Evolutionary conservation across 306 rosid species (phyloP), one percentile per base, ranked within the genome.

Genomic region (Cucumis cinereus): DNA sequence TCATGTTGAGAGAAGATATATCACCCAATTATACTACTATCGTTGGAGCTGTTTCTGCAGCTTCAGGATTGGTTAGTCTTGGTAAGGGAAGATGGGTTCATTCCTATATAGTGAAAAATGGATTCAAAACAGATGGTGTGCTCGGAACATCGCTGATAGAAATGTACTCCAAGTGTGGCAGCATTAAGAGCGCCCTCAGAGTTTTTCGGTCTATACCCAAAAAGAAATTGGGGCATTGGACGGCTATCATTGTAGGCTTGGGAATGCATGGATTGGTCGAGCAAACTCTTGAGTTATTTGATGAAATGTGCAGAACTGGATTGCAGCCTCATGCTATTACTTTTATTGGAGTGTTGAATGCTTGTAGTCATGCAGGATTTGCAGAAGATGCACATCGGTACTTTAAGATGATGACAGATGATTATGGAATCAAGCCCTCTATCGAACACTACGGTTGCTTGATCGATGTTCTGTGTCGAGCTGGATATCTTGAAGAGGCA

Each of bases 221-320:
- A 56, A 87, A 84, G 86, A 87, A 87, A 52, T 24, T 90, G 70
- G 89, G 87, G 77, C 92, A 90, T 56, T 90, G 90, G 89, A 85
- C 86, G 7, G 83, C 85, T 36, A 81, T 83, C 73, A 85, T 86
- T 68, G 87, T 84, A 50, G 92, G 90, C 35, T 75, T 86, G 49
- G 89, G 92, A 83, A 83, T 85, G 85, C 89, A 90, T 73, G 90
- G 90, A 40, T 78, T 84, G 85, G 88, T 87, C 10, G 81, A 82
- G 36, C 72, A 53, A 40, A 87, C 90, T 82, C 87, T 84, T 53
- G 80, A 86, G 77, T 73, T 83, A 45, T 84, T 88, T 79, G 60
- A 5, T 17, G 85, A 81, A 74, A 88, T 90, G 92, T 35, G 70
- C 41, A 76, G 77, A 47, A 73, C 26, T 79, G 84, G 88, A 45